Evolutionary conservation across 2,329 filamentous ascomycete species (phyloP).

Genomic region (Pezicula radicicola): DNA sequence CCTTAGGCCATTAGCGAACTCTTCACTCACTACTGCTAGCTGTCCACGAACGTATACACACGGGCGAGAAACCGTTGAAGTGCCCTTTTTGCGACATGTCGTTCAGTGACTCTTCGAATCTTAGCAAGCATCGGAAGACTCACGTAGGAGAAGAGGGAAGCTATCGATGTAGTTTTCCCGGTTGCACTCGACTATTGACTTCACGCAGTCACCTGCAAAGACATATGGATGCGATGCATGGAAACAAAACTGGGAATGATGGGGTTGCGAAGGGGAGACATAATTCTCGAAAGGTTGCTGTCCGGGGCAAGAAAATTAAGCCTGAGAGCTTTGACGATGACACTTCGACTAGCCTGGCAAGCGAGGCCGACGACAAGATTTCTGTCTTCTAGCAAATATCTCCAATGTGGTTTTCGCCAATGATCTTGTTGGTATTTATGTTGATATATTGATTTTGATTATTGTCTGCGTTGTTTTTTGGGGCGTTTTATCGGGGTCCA

Average conservation of each 20-base stretch:
- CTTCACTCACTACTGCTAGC: conserved; percentile 34
- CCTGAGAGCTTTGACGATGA: too few relatives aligned
- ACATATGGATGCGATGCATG: conserved; percentile 38
- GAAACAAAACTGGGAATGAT: conserved; percentile 14
- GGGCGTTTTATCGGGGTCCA: too few relatives aligned
- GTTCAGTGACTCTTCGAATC: conserved; percentile 64
- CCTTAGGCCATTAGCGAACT: conserved; percentile 20
- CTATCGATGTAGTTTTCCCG: conserved; percentile 42
- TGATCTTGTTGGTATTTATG: too few relatives aligned
- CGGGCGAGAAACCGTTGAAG: conserved; percentile 58
- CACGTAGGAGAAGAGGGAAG: conserved; percentile 49
- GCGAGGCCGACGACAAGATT: too few relatives aligned
- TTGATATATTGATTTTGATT: too few relatives aligned
- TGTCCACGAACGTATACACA: conserved; percentile 67
- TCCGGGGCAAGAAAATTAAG: too few relatives aligned
- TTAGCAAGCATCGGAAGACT: conserved; percentile 63
- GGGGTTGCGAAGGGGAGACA: conserved; percentile 34
- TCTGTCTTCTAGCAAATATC: too few relatives aligned
- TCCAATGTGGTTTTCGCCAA: too few relatives aligned
- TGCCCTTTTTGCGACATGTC: conserved; percentile 56
- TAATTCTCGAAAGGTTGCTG: too few relatives aligned
- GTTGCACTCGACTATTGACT: conserved; percentile 56
- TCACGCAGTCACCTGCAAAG: conserved; percentile 58
- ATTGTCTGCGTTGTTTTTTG: too few relatives aligned
- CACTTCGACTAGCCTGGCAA: too few relatives aligned